Evolutionary conservation across 2,329 filamentous ascomycete species (phyloP), one percentile per base, ranked within the genome.

Genomic region (Paraphaeosphaeria sporulosa): DNA sequence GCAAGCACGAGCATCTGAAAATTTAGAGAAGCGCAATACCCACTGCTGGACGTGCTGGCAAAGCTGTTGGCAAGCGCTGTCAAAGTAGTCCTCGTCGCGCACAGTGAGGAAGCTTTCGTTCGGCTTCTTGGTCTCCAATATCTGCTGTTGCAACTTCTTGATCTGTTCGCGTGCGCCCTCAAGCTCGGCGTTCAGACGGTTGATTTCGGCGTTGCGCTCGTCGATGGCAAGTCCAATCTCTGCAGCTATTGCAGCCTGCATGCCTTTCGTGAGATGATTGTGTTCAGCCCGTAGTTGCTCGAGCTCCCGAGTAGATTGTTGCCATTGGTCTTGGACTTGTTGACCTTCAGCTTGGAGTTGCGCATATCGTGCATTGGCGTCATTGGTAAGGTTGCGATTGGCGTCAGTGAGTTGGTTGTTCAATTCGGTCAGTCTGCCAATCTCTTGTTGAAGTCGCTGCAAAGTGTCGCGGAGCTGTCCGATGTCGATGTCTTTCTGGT

Each of bases 11-110:
- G 93, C 92, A 79, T 98, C 94, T 51, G 94, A 98, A 80, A 96
- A 95, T 77, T 98, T 98, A 69, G 94, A 97, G 83, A 99, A 99
- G 73, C 95, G 92, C 68, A 97, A 82, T 53, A 99, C 93, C 95
- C 95, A 99, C 80, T 97, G 93, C 77, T 97, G 94, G 44, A 97
- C 93, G 76, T 97, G 94, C 69, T 94, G 91, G 79, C 93, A 99
- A 47, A 99, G 88, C 78, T 96, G 91, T 77, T 97, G 93, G 76
- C 95, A 99, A 44, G 94, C 91, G 71, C 88, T 88, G 73, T 97
- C 93, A 74, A 99, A 98, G 83, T 97, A 94, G 80, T 97, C 94
- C 77, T 97, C 94, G 73, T 97, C 93, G 66, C 87, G 88, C 63
- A 93, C 84, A 51, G 86, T 86, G 64, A 98, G 88, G 80, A 96